Evolutionary conservation across 2,329 filamentous ascomycete genomes (phyloP), one percentile per base, ranked within the genome.

Genomic region (Elsinoe perseae): DNA sequence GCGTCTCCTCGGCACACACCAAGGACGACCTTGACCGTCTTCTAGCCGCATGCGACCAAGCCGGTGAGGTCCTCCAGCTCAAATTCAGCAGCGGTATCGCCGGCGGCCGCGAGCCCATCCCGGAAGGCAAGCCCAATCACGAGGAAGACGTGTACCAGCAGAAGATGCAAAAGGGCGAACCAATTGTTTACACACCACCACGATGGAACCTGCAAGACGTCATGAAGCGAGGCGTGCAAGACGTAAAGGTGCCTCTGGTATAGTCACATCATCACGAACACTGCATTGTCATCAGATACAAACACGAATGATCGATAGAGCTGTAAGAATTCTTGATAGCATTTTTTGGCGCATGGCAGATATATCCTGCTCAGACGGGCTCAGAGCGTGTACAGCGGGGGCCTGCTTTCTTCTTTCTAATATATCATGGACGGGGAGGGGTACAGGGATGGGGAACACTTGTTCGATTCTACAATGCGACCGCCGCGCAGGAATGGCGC

Each of bases 21-120:
- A 98, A 98, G 77, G 93, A 98, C 52, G 93, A 98, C 69, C 80
- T 98, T 65, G 93, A 98, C 71, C 84, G 92, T 50, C 76, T 98
- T 58, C 77, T 98, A 52, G 79, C 83, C 3, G 93, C 93, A 14
- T 97, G 92, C 66, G 89, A 97, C 67, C 88, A 97, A 71, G 84
- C 96, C 57, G 91, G 92, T 57, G 89, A 95, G 62, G 81, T 95
- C 20, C 76, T 98, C 56, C 91, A 97, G 72, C 80, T 98, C 68
- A 97, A 96, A 75, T 96, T 95, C 74, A 95, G 90, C n/a, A 95
- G 88, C 12, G 93, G 93, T 63, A 83, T 96, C 65, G 92, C 93
- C 10, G 93, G 93, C 61, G 93, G 93, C 57, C 82, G 87, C 34
- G 81, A 89, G 50, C 85, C 87, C 7, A 77, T 92, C 2, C 84